Conservation (phyloP, 331 rosid species). For the Dryas integrifolia region DNA sequence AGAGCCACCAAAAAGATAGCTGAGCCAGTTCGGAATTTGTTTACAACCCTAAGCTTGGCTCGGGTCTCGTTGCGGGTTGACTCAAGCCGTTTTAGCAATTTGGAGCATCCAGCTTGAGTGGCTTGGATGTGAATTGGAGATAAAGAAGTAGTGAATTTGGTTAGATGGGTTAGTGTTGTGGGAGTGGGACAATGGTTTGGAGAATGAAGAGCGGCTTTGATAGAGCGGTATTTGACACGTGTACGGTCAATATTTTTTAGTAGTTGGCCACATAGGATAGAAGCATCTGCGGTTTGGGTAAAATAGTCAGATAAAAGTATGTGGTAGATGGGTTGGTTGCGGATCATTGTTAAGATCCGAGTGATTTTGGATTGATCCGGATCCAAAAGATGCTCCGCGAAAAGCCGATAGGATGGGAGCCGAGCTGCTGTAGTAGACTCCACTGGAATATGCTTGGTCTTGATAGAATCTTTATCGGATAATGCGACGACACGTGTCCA, state of each 20-base stretch:
- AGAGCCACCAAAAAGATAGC: slow-evolving; percentile 33
- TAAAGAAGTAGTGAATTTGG: slow-evolving; percentile 18
- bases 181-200: neutral
- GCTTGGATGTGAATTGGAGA: slow-evolving; percentile 10
- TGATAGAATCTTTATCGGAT: slow-evolving; percentile 18
- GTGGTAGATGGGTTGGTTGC: slow-evolving; percentile 19
- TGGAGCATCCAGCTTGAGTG: slow-evolving; percentile 27
- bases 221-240: slow-evolving; percentile 37
- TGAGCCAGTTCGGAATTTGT: slow-evolving; percentile 33
- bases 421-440: slow-evolving; percentile 54
- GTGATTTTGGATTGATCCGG: slow-evolving; percentile 51
- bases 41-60: slow-evolving; percentile 30
- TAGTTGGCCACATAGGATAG: slow-evolving; percentile 49
- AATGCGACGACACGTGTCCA: slow-evolving; percentile 63
- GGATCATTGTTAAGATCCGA: slow-evolving; percentile 36
- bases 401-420: slow-evolving; percentile 73
- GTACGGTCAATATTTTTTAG: slow-evolving; percentile 46
- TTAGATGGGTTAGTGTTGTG: slow-evolving; percentile 7
- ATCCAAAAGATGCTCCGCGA: slow-evolving; percentile 63
- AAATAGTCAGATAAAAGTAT: slow-evolving; percentile 53
- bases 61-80: slow-evolving; percentile 39
- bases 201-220: slow-evolving; percentile 35
- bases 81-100: slow-evolving; percentile 52
- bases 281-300: slow-evolving; percentile 59
- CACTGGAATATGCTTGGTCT: slow-evolving; percentile 24